Percentiles rank a stretch among this genome's conserved stretches.
Evolutionary conservation across 2,329 filamentous ascomycete genomes (phyloP).

Genomic region (Talaromyces amestolkiae): DNA sequence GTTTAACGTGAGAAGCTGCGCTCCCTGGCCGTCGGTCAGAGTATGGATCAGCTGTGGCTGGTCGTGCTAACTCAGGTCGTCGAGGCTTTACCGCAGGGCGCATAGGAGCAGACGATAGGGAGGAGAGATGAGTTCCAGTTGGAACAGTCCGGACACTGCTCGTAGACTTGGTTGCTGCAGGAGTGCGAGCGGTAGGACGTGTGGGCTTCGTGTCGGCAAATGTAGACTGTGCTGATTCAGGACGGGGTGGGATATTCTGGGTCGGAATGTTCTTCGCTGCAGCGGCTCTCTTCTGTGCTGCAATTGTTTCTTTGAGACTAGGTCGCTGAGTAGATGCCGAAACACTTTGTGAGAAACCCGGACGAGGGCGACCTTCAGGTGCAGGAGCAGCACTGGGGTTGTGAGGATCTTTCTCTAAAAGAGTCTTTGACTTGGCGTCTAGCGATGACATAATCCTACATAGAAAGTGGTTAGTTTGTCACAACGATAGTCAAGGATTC

Average conservation of each 20-base stretch:
- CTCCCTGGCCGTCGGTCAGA: slow-evolving; percentile 48
- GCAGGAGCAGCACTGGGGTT: slow-evolving; percentile 52
- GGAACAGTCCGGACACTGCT: slow-evolving; percentile 32
- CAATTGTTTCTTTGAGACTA: slow-evolving; percentile 76
- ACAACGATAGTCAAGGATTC: neutral
- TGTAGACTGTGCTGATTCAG: slow-evolving; percentile 57
- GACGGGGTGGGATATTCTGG: slow-evolving; percentile 49
- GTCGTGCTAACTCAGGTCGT: slow-evolving; percentile 37
- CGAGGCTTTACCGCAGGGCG: slow-evolving; percentile 45
- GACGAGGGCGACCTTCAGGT: slow-evolving; percentile 22
- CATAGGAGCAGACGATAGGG: slow-evolving; percentile 59
- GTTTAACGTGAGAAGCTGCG: slow-evolving; percentile 48
- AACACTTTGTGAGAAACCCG: slow-evolving; percentile 23
- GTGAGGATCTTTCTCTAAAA: slow-evolving; percentile 77
- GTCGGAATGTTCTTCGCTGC: slow-evolving; percentile 43
- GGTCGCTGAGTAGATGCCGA: slow-evolving; percentile 33
- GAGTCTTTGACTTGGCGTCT: slow-evolving; percentile 72
- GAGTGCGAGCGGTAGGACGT: slow-evolving; percentile 35
- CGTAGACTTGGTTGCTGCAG: slow-evolving; percentile 32
- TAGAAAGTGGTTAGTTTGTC: slow-evolving; percentile 23
- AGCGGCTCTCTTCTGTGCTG: slow-evolving; percentile 68
- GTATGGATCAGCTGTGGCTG: slow-evolving; percentile 36
- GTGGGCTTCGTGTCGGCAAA: slow-evolving; percentile 45
- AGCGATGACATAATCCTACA: slow-evolving; percentile 72
- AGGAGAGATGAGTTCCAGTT: slow-evolving; percentile 38